Evolutionary conservation across 148 eudicot genomes (phyloP).

Genomic region (Mesembryanthemum crystallinum): DNA sequence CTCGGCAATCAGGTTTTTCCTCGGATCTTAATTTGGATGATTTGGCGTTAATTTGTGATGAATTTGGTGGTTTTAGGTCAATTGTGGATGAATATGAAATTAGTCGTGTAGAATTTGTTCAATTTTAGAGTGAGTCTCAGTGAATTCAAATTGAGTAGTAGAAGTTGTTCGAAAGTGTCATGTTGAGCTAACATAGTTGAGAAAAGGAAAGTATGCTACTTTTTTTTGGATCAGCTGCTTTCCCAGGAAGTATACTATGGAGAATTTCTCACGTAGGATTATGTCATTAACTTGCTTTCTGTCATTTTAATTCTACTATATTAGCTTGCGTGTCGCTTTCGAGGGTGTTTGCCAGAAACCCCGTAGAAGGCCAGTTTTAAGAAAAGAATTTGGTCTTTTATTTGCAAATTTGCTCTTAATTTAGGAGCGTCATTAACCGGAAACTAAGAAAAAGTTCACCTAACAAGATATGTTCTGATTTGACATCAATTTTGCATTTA

Average conservation of each 20-base stretch:
- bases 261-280: neutral
- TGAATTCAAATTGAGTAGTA: neutral
- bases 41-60: neutral
- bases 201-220: neutral
- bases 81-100: neutral
- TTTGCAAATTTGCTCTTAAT: too few species aligned
- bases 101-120: neutral
- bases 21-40: neutral
- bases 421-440: too few species aligned
- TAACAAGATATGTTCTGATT: too few species aligned
- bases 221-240: neutral
- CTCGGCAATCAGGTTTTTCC: conserved; percentile 74
- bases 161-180: too few species aligned
- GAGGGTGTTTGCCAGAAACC: too few species aligned
- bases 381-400: too few species aligned
- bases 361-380: too few species aligned
- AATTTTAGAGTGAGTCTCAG: neutral
- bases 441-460: too few species aligned
- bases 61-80: neutral
- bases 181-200: neutral
- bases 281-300: neutral
- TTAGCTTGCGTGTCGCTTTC: too few species aligned
- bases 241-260: neutral
- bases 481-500: neutral
- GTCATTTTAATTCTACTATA: neutral